phyloP scores from a whole-genome alignment of 345 rosid genomes.

The Populus ilicifolia region DNA sequence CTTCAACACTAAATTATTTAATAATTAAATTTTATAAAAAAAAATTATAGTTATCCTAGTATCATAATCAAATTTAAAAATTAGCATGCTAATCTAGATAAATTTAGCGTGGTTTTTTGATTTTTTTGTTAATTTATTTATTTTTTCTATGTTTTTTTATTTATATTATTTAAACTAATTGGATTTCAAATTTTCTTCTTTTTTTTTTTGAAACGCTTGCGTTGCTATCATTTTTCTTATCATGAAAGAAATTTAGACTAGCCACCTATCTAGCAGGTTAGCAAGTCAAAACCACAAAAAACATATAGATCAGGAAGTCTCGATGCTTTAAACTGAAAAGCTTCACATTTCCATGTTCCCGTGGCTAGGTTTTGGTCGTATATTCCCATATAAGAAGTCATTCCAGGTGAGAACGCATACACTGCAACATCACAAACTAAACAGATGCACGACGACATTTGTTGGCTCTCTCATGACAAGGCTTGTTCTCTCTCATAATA shows the following conservation, averaged over 20 bases:
- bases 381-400: neutral
- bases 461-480: neutral
- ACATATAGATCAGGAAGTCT: neutral
- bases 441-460: neutral
- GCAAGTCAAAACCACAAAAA: neutral
- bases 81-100: too few relatives aligned
- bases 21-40: too few relatives aligned
- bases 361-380: neutral
- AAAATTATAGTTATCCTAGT: too few relatives aligned
- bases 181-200: too few relatives aligned
- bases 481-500: neutral
- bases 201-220: too few relatives aligned
- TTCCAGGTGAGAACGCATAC: neutral
- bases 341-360: neutral
- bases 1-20: too few relatives aligned
- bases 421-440: neutral
- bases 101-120: too few relatives aligned
- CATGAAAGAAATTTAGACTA: too few relatives aligned
- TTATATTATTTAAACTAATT: too few relatives aligned
- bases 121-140: too few relatives aligned
- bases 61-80: accelerated
- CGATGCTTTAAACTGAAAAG: neutral
- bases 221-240: too few relatives aligned
- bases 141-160: too few relatives aligned
- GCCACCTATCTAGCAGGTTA: neutral